Evolutionary conservation across 2,329 filamentous ascomycete species (phyloP), one percentile per base, ranked within the genome.

Genomic region (Colletotrichum sp.): DNA sequence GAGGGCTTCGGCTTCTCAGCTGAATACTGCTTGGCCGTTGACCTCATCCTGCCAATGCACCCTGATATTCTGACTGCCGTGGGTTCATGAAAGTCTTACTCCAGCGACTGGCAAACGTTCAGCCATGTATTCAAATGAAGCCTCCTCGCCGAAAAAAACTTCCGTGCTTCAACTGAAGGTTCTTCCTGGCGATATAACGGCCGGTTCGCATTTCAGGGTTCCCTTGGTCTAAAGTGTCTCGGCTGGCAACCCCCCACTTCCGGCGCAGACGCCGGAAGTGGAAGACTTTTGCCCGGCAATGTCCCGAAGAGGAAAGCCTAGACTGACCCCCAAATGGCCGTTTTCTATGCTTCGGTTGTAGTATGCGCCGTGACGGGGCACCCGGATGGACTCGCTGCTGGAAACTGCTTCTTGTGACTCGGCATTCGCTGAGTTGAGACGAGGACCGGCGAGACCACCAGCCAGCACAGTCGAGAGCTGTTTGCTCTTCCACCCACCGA

Each of bases 391-490:
- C 43, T 21, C 10, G 2, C 10, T 52, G 43, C n/a, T n/a, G n/a
- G 43, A 0, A 21, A 12, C n/a, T 52, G 10, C 43, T 21, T 21
- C n/a, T 12, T 21, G 43, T 21, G 3, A 52, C 43, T 52, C n/a
- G 43, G n/a, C 43, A 52, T 52, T 0, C 43, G 43, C 43, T 1
- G 43, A 21, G 43, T 52, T 13, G 43, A 21, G n/a, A 21, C n/a
- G 43, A 52, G n/a, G 6, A 52, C 43, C 43, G n/a, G 10, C 43
- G 43, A 52, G 43, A 52, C 10, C 12, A 13, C 43, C n/a, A 1
- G 2, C 43, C n/a, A 21, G n/a, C n/a, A 8, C n/a, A n/a, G 43
- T 13, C 4, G n/a, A 3, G 2, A 0, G 16, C 43, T 21, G 6
- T 0, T 21, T 21, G 1, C 10, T n/a, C 43, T 52, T 13, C n/a